These are phyloP conservation scores for Xerocomus spinulosus DNA, from an alignment of 768 basidiomycete genomes.

Conservation along the genomic window DNA sequence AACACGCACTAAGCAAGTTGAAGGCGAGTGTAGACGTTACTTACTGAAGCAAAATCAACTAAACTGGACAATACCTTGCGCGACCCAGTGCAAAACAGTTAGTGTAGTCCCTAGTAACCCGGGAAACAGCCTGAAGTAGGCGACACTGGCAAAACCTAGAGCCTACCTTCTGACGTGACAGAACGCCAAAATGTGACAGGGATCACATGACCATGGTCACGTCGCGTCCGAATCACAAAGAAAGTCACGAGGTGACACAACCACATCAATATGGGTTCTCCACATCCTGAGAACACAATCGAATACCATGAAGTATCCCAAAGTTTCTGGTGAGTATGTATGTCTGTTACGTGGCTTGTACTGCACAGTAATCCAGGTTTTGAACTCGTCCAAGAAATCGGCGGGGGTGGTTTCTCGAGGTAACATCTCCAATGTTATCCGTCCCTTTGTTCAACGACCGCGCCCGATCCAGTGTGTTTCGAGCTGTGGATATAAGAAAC, in stretches of 20 bases:
- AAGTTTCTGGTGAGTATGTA: slow-evolving; percentile 24
- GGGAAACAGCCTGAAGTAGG: no score
- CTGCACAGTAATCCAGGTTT: slow-evolving; percentile 47
- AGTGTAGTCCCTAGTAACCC: no score
- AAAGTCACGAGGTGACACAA: neutral
- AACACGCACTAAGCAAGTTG: no score
- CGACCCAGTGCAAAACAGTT: no score
- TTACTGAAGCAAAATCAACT: no score
- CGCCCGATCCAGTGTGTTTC: slow-evolving; percentile 60
- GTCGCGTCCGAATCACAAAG: slow-evolving; percentile 27
- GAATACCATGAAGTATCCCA: slow-evolving; percentile 32
- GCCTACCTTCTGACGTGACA: no score
- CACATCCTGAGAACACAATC: no score
- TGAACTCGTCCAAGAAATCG: slow-evolving; percentile 68
- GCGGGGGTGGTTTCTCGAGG: slow-evolving; percentile 87
- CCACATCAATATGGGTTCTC: slow-evolving; percentile 10
- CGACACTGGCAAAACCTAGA: no score
- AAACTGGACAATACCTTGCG: no score
- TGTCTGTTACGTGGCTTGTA: neutral
- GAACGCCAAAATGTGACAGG: no score
- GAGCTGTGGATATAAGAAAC: slow-evolving; percentile 64
- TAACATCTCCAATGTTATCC: slow-evolving; percentile 25
- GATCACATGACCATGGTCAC: slow-evolving; percentile 20
- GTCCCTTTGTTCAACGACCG: neutral
- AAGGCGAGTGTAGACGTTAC: no score